Evolutionary conservation across 1,284 basidiomycete species (phyloP), one percentile per base, ranked within the genome.

Genomic region (Boletellus dicymbophilus): DNA sequence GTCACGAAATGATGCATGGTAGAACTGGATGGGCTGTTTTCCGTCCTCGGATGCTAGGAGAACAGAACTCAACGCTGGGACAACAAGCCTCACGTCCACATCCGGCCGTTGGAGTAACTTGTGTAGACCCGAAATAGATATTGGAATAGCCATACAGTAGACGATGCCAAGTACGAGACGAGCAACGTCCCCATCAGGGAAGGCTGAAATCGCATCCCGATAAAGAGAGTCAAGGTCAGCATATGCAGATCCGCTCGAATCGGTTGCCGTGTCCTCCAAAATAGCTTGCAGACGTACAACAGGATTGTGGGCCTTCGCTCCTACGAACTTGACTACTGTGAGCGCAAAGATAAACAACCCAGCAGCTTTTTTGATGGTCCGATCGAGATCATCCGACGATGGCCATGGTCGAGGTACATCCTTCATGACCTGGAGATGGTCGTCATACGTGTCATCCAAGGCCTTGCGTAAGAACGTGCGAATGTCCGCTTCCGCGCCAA

Each of bases 331-430:
- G 52, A 46, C 49, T n/a, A 63, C 52, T 0, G 52, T 63, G 15
- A 49, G 36, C 0, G 67, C 62, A 27, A 60, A 60, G 7, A 60
- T 64, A 37, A 68, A 68, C 13, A 69, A 23, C 9, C 64, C 67
- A 6, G 34, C 45, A 3, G 65, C 53, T 39, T 57, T 64, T n/a
- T 33, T 45, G 22, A 61, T 54, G 1, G 67, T 41, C 1, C 37
- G 49, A 10, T 57, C 55, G 1, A 69, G 47, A 1, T 60, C 56
- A 1, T 55, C 49, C 0, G 51, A 33, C 2, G 56, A 33, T 11
- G 66, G 65, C 65, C 65, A 67, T 4, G 62, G 60, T 10, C 45
- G 49, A 37, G 61, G 47, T 25, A 59, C 4, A 7, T 48, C 31
- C 8, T 26, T 37, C 59, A 60, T 60, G 23, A 65, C 36, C 11